Base-by-base conservation (phyloP, 495 filamentous ascomycete genomes). In the Aspergillus sclerotiicarbonarius region DNA sequence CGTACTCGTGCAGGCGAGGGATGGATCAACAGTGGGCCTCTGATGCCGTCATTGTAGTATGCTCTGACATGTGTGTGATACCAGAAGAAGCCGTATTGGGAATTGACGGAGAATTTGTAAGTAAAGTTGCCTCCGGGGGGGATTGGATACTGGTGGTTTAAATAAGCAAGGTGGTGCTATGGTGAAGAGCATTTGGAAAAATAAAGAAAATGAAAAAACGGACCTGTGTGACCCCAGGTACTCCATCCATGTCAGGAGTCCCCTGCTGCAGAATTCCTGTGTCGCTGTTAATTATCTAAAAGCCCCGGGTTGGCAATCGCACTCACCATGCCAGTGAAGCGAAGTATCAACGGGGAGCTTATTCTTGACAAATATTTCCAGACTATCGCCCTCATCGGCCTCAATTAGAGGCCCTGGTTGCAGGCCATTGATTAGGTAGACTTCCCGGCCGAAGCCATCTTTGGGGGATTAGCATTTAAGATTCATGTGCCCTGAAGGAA, bases 51-150 rank as follows among this genome's bases (percentile, higher is more conserved):
- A 47, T 71, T 72, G 61, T 86, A 87, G 62, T 86, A 84, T 10
- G 76, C 76, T 6, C 73, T 74, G 68, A 82, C 85, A 58, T 87
- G 84, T 6, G 76, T 76, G 63, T 87, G 84, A 57, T 83, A 87
- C 83, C 82, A 85, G 10, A 65, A 73, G 15, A 76, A 76, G 46
- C 84, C 84, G 62, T 85, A 86, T 50, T 83, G 74, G 6, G 80
- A 78, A 9, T 61, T 67, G 72, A 84, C 83, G 13, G 66, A 53
- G 21, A 53, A 53, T 53, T 25, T 68, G 70, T 82, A 81, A 6
- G 69, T 71, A 49, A 80, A 75, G 6, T 39, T 58, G 7, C 58
- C 66, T 6, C 76, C 74, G 15, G 82, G 82, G 4, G 79, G 72
- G 53, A 84, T 77, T 4, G 81, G 82, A 59, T 81, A 84, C 53